Base-by-base conservation (phyloP, 257 asterid genomes). In the Asclepias syriaca region DNA sequence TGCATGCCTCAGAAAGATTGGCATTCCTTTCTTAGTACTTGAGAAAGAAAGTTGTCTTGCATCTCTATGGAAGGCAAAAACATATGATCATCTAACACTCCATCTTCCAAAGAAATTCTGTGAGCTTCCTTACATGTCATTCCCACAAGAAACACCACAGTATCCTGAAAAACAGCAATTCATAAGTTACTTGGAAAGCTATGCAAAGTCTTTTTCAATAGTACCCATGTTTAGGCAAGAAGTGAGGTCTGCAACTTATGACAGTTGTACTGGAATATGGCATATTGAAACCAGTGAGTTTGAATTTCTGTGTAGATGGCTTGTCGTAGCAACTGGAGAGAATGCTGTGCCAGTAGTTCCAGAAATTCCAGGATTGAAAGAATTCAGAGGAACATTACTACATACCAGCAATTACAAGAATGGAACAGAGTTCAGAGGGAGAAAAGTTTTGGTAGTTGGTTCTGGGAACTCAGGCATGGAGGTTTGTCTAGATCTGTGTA, bases 381-480 rank as follows among this genome's bases (percentile, higher is more conserved):
- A 76, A 14, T 80, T 80, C 51, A 69, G 69, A 13, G 84, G 81
- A 24, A 59, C 55, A 50, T 74, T 76, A 8, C 65, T 73, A 22
- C 84, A 73, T 57, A 69, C 84, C 27, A 66, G 80, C 70, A 73
- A 75, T 63, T 80, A 80, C 21, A 80, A 58, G 71, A 58, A 66
- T 24, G 83, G 83, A 19, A 74, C 77, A 1, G 58, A 54, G 48
- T 80, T 68, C 34, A 51, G 14, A 50, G 80, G 80, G 40, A 61
- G 70, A 12, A 76, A 80, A 59, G 80, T 80, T 54, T 58, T 80
- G 63, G 81, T 80, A 9, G 81, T 80, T 19, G 84, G 84, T 22
- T 80, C 76, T 80, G 81, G 84, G 9, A 76, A 80, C 70, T 80
- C 81, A 1, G 78, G 84, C 63, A 73, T 80, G 81, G 81, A 80